phyloP scores from a whole-genome alignment of 1,139 yeast genomes.

The Hyphopichia fennica region DNA sequence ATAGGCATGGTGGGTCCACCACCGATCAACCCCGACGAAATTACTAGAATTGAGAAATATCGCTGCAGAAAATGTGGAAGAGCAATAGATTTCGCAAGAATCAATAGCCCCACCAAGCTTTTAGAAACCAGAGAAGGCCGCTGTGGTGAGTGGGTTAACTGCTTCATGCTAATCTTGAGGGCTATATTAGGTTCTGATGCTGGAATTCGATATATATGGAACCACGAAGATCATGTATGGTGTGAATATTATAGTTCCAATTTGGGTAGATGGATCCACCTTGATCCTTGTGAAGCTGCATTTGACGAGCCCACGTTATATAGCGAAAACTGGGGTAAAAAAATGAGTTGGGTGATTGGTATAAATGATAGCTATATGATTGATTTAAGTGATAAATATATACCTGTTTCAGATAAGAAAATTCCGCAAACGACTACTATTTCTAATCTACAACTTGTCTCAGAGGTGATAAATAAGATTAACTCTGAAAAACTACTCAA shows the following conservation, averaged over 20 bases:
- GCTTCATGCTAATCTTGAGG: conserved; percentile 68
- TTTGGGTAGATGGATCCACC: conserved; percentile 76
- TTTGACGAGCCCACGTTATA: conserved; percentile 80
- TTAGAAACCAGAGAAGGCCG: conserved; percentile 68
- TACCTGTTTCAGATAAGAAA: conserved; percentile 48
- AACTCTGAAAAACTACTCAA: conserved; percentile 33
- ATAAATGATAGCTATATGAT: conserved; percentile 57
- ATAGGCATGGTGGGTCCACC: conserved; percentile 20
- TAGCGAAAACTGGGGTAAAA: conserved; percentile 87
- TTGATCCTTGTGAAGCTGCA: conserved; percentile 86
- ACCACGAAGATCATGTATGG: conserved; percentile 95
- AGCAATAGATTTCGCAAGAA: conserved; percentile 67
- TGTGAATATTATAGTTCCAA: conserved; percentile 75
- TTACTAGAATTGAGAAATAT: conserved; percentile 56
- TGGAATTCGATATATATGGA: conserved; percentile 75
- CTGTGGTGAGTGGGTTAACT: conserved; percentile 96
- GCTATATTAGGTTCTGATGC: conserved; percentile 57
- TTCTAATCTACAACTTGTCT: conserved; percentile 39
- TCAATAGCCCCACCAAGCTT: conserved; percentile 64
- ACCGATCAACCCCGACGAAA: conserved; percentile 28
- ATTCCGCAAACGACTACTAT: conserved; percentile 51
- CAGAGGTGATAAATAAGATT: conserved; percentile 30
- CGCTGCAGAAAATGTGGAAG: conserved; percentile 52
- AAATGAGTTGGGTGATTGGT: conserved; percentile 85
- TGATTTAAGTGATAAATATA: conserved; percentile 73